These are phyloP conservation scores for Pythium rhizo-oryzae DNA, from an alignment of 352 stramenopile species.

Conservation along the genomic window DNA sequence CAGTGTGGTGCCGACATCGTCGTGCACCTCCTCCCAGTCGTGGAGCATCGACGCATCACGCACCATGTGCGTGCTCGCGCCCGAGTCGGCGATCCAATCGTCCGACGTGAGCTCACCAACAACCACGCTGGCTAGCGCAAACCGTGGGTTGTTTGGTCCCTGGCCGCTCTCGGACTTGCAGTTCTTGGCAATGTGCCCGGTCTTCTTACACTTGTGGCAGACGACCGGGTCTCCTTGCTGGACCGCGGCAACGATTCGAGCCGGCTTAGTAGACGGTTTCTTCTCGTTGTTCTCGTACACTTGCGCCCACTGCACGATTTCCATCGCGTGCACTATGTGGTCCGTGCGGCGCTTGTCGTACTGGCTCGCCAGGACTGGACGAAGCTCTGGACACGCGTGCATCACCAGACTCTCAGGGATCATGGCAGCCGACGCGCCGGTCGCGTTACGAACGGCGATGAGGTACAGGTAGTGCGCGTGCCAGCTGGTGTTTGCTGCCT, in stretches of 20 bases:
- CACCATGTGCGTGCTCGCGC: constrained; percentile 5
- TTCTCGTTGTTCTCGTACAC: constrained; percentile 2
- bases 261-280: neutral
- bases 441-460: neutral
- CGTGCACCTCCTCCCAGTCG: neutral
- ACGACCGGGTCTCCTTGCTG: neutral
- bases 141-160: neutral
- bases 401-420: constrained; percentile 15
- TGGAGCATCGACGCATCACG: constrained; percentile 1
- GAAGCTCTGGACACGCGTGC: constrained; percentile 3
- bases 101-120: neutral
- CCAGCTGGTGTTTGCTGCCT: no score
- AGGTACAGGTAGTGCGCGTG: constrained; percentile 3
- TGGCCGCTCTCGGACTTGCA: neutral
- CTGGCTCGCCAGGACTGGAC: neutral
- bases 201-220: neutral
- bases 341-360: neutral
- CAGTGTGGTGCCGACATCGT: neutral
- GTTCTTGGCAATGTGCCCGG: constrained; percentile 1
- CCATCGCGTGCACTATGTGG: constrained; percentile 3
- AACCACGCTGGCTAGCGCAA: neutral
- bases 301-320: constrained; percentile 9
- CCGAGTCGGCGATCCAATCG: constrained; percentile 19
- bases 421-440: neutral
- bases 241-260: constrained; percentile 2